phyloP scores from a whole-genome alignment of 1,284 basidiomycete genomes.

The Irpex rosettiformis region DNA sequence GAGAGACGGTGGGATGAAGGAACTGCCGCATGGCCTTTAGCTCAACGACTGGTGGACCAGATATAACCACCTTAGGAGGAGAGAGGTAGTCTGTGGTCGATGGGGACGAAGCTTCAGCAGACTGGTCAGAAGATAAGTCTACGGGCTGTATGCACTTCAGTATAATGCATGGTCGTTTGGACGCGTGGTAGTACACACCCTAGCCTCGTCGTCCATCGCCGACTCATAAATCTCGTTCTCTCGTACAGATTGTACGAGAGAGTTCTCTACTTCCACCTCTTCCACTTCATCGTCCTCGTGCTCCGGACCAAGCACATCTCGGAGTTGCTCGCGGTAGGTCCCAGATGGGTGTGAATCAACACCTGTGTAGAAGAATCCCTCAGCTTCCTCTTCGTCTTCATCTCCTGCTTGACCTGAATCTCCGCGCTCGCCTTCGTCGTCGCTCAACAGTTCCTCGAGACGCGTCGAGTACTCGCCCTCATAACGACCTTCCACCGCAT shows the following conservation, averaged over 20 bases:
- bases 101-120: slow-evolving; percentile 38
- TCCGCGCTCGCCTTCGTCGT: slow-evolving; percentile 23
- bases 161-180: slow-evolving; percentile 1
- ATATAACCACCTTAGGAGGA: slow-evolving; percentile 35
- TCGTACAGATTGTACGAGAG: slow-evolving; percentile 37
- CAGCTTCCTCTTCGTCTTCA: slow-evolving; percentile 52
- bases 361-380: slow-evolving; percentile 69
- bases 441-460: slow-evolving; percentile 69
- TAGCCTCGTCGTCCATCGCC: slow-evolving; percentile 29
- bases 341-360: slow-evolving; percentile 49
- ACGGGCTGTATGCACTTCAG: slow-evolving; percentile 27
- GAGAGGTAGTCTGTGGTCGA: slow-evolving; percentile 29
- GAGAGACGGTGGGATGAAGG: slow-evolving; percentile 77
- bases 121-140: slow-evolving; percentile 39
- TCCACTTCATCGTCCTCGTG: slow-evolving; percentile 51
- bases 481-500: slow-evolving; percentile 27
- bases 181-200: slow-evolving; percentile 35
- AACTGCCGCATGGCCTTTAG: slow-evolving; percentile 46
- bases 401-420: slow-evolving; percentile 35
- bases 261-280: slow-evolving; percentile 41
- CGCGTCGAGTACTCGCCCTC: slow-evolving; percentile 64
- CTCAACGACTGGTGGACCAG: slow-evolving; percentile 26
- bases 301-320: slow-evolving; percentile 70
- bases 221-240: slow-evolving; percentile 33
- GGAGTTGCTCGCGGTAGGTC: slow-evolving; percentile 61